Evolutionary conservation across 768 basidiomycete species (phyloP), one percentile per base, ranked within the genome.

Genomic region (Russula ochroleuca): DNA sequence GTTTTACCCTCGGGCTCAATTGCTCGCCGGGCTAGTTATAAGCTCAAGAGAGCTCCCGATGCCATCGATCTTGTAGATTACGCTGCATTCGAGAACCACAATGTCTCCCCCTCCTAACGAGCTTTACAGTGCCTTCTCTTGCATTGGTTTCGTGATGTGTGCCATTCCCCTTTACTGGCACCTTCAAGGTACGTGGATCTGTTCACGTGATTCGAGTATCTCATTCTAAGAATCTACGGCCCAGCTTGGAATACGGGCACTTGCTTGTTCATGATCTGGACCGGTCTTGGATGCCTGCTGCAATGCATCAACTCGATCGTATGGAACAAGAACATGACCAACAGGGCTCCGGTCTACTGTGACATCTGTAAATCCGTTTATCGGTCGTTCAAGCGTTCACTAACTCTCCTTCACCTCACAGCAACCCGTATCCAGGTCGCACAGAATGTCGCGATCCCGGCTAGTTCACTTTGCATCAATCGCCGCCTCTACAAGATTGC

Each of bases 261-360:
- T 13, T 84, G 88, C 65, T 74, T 84, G 45, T 86, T 82, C 76
- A 91, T 92, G 76, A 64, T 78, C 45, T 92, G 90, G 90, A 78
- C 79, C 13, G 69, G 71, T 53, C 47, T 43, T 14, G 48, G 48
- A 17, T 49, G 48, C n/a, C 48, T 49, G 0, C 2, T 49, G 1
- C 48, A 49, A 23, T 25, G 48, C 14, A 25, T 49, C 15, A 49
- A 49, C 25, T 49, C 48, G 14, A 25, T 49, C 11, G 13, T 49
- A 25, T 49, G 48, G 48, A 49, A 28, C 48, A 25, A 25, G 7
- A 49, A 49, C 13, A 28, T 14, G 23, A 15, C 6, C 13, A 5
- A 25, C 48, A 14, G 23, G 23, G 48, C 25, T 49, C 48, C 23
- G 0, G 6, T 49, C 6, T 49, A 49, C 48, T 25, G 48, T 25